Evolutionary conservation across 192 early-diverging fungal species (phyloP).

Genomic region (Funneliformis mosseae): DNA sequence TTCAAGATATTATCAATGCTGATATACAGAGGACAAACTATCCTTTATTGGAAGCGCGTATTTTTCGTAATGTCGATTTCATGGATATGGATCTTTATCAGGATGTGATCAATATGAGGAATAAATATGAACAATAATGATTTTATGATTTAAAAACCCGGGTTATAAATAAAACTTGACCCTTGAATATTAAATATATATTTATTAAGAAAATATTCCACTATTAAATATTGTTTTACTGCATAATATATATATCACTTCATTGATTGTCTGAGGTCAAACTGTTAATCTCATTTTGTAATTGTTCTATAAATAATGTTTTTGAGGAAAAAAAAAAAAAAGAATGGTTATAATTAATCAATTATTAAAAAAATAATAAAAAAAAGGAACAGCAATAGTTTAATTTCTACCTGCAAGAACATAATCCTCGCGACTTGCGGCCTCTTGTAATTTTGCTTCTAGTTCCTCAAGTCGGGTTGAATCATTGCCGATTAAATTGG

Average conservation of each 20-base stretch:
- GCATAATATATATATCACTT: neutral
- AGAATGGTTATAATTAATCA: neutral
- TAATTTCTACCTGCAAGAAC: slow-evolving; percentile 5
- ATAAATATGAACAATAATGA: neutral
- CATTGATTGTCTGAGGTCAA: neutral
- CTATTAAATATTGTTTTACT: neutral
- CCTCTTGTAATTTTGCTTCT: neutral
- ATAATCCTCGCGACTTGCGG: neutral
- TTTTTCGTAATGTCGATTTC: neutral
- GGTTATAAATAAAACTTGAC: too few species aligned
- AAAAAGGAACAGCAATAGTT: neutral
- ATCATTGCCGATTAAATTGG: neutral
- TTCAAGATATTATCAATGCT: neutral
- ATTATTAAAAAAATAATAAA: neutral
- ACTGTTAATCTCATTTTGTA: slow-evolving; percentile 1
- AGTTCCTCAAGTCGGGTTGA: neutral
- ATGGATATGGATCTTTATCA: neutral
- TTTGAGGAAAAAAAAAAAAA: too few species aligned
- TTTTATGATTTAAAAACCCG: neutral
- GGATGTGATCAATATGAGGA: neutral
- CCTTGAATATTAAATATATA: too few species aligned
- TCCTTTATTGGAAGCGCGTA: neutral
- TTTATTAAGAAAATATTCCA: too few species aligned
- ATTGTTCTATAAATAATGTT: neutral
- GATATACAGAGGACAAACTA: neutral